Base-by-base conservation (phyloP, 129 eudicot genomes). In the Helianthus tuberosus region DNA sequence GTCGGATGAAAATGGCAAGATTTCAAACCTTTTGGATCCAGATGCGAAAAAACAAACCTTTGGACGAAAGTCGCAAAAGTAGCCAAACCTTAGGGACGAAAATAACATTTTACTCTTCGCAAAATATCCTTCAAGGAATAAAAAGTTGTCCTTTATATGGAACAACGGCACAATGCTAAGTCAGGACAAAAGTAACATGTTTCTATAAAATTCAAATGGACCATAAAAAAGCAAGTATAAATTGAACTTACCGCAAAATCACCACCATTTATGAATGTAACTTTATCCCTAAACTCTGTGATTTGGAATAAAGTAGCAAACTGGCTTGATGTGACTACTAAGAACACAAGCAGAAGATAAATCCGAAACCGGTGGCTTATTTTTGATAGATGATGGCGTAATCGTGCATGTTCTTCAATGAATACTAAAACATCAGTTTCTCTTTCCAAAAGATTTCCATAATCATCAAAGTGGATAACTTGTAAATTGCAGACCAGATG, bases 301-400 rank as follows among this genome's bases (percentile, higher is more conserved):
- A 87, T 86, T 66, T 85, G 96, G 71, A 83, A 82, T 9, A 91
- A 74, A 64, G 95, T 82, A 57, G 84, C 83, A 67, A 89, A 84
- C 51, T 84, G 97, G 85, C 90, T 84, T 59, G 87, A 73, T 5
- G 96, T 91, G 79, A 89, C 96, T 11, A 89, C 80, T 51, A 87
- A 63, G 84, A 88, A 91, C 78, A 68, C 86, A 60, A 89, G 84
- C 17, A 91, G 84, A 75, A 91, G 96, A 79, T 70, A 91, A 36
- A 84, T 86, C 47, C 97, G 87, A 50, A 91, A 91, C 71, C 97
- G 75, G 55, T 91, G 97, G 81, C 97, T 91, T 75, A 91, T 91
- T 72, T 91, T 91, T 16, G 96, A 89, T 16, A 89, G 81, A 78
- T 86, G 79, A 72, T 80, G 76, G 41, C 96, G 84, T 48, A 91